These are phyloP conservation scores for Fonsecaea multimorphosa DNA, from an alignment of 2,329 filamentous ascomycete species.

Conservation along the genomic window DNA sequence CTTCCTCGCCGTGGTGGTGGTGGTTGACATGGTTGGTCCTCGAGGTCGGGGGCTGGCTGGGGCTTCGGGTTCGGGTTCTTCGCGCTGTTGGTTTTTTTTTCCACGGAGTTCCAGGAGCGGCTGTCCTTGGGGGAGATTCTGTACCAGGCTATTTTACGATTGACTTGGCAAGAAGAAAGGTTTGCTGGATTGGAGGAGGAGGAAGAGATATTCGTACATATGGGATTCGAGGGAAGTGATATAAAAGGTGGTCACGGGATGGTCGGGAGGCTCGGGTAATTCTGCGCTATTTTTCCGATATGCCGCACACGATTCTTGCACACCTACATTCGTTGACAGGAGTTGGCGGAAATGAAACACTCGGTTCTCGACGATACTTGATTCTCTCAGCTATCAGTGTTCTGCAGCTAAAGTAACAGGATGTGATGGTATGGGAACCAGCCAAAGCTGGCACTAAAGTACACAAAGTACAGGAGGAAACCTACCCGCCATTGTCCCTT, in stretches of 20 bases:
- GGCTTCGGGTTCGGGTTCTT: no score
- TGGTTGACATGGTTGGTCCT: background rate
- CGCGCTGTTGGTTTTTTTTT: no score
- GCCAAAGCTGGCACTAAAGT: conserved; percentile 2
- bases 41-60: no score
- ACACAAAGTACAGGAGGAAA: background rate
- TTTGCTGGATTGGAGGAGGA: background rate
- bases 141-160: background rate
- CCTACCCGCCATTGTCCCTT: conserved; percentile 2
- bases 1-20: conserved; percentile 18
- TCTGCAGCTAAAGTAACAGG: background rate
- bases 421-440: background rate
- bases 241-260: background rate
- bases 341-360: background rate
- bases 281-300: conserved; percentile 14
- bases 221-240: no score
- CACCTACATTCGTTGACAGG: no score
- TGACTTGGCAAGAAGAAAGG: background rate
- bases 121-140: no score
- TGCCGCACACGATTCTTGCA: background rate
- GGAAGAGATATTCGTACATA: background rate
- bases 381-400: background rate
- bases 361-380: background rate
- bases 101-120: no score
- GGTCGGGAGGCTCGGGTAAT: conserved; percentile 5